A percentile compares a stretch with the other conserved stretches of the same genome.
Conservation (phyloP, 805 yeast species). For the Metschnikowia gelsemii region DNA sequence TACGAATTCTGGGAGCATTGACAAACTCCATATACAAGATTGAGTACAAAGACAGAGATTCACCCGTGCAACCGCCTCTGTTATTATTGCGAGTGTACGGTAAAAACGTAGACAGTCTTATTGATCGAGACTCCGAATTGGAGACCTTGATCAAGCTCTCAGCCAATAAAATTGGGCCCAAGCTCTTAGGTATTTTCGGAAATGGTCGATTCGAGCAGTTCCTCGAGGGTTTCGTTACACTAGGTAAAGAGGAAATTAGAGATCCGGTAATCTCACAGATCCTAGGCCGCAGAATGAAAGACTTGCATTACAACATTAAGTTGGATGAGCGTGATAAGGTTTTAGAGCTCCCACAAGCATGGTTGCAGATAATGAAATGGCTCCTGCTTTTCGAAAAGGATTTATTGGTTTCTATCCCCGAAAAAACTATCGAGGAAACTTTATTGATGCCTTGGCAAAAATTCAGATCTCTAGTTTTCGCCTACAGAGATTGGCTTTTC, state of each 20-base stretch:
- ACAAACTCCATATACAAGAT: conserved; percentile 87
- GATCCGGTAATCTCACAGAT: conserved; percentile 73
- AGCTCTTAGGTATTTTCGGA: conserved; percentile 79
- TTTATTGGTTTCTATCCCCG: conserved; percentile 37
- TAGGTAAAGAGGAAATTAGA: conserved; percentile 71
- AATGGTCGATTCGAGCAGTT: conserved; percentile 96
- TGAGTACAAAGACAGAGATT: conserved; percentile 46
- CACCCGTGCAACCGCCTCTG: conserved; percentile 47
- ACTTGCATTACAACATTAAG: conserved; percentile 77
- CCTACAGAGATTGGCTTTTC: conserved; percentile 65
- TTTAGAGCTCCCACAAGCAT: conserved; percentile 59
- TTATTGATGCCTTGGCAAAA: conserved; percentile 48
- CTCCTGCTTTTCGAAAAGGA: conserved; percentile 41
- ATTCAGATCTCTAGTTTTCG: conserved; percentile 48
- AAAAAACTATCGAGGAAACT: conserved; percentile 34
- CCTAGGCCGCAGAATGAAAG: conserved; percentile 96
- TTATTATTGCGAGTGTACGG: conserved; percentile 84
- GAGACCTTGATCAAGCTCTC: conserved; percentile 71
- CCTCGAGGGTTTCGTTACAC: conserved; percentile 75
- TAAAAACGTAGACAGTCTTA: conserved; percentile 77
- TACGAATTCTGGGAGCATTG: conserved; percentile 85
- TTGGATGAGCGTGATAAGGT: conserved; percentile 55
- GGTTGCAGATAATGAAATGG: conserved; percentile 78
- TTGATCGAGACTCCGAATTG: conserved; percentile 83
- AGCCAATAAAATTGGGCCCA: conserved; percentile 80